These are phyloP conservation scores for Pseudocercospora crystallina DNA, from an alignment of 2,329 filamentous ascomycete genomes.

Conservation along the genomic window DNA sequence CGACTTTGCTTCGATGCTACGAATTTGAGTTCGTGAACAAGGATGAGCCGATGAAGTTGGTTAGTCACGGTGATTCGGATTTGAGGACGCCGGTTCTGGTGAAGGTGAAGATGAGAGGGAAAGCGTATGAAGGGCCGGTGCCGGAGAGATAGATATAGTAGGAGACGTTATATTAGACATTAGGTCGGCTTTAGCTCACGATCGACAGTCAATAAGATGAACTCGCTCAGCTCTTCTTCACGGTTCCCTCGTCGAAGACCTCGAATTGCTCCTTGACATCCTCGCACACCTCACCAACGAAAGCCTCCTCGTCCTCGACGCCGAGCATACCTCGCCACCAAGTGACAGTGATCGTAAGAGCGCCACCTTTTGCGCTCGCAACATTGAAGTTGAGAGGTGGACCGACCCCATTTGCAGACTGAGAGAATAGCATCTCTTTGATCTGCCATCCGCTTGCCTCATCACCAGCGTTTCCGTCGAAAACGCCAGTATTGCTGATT, in stretches of 20 bases:
- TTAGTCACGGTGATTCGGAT: background rate
- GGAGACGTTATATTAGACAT: too few species aligned
- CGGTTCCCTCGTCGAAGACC: too few species aligned
- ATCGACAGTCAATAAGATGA: too few species aligned
- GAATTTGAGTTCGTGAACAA: slow-evolving; percentile 7
- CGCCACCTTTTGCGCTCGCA: slow-evolving; percentile 41
- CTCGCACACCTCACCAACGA: slow-evolving; percentile 25
- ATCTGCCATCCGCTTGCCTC: slow-evolving; percentile 25
- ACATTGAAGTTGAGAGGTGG: slow-evolving; percentile 44
- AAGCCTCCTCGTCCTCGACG: slow-evolving; percentile 34
- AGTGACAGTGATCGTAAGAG: slow-evolving; percentile 40
- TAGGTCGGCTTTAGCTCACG: too few species aligned
- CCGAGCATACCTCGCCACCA: slow-evolving; percentile 48
- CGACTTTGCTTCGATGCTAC: slow-evolving; percentile 2
- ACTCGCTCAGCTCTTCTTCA: too few species aligned
- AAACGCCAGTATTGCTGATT: slow-evolving; percentile 47
- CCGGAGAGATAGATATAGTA: too few species aligned
- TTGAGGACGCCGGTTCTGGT: slow-evolving; percentile 1
- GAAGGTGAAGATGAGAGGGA: slow-evolving; percentile 1
- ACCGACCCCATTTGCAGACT: slow-evolving; percentile 43
- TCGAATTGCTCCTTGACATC: slow-evolving; percentile 1
- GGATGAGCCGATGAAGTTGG: slow-evolving; percentile 1
- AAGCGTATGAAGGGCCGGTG: background rate
- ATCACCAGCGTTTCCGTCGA: slow-evolving; percentile 27
- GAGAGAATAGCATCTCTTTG: slow-evolving; percentile 44